Percentiles rank a stretch among this genome's conserved stretches.
These are phyloP conservation scores for Spathaspora girioi DNA, from an alignment of 805 yeast species.

Conservation along the genomic window DNA sequence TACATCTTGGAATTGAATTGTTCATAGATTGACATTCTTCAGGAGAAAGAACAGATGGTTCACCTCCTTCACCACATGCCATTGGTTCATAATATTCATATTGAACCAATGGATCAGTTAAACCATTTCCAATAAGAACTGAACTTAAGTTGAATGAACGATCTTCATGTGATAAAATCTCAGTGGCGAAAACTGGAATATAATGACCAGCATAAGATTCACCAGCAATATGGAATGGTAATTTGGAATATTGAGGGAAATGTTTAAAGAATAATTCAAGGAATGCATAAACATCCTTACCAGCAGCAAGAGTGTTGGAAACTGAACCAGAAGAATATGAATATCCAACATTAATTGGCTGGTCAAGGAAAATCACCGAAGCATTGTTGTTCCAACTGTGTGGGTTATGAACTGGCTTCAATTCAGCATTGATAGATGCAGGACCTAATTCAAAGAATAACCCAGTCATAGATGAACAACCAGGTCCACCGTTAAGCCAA, in stretches of 20 bases:
- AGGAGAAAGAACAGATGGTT: constrained; percentile 67
- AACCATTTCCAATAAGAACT: constrained; percentile 87
- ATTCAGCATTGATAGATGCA: constrained; percentile 22
- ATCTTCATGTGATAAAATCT: constrained; percentile 38
- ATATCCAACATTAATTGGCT: constrained; percentile 33
- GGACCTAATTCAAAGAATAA: constrained; percentile 35
- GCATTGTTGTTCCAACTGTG: constrained; percentile 31
- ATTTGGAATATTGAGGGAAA: constrained; percentile 27
- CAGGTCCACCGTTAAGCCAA: constrained; percentile 37
- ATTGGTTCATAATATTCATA: constrained; percentile 80
- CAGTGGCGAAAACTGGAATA: constrained; percentile 43
- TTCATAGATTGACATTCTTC: constrained; percentile 67
- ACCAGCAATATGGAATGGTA: constrained; percentile 36
- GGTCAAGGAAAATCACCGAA: constrained; percentile 40
- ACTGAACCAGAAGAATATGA: constrained; percentile 30
- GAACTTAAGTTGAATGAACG: constrained; percentile 59
- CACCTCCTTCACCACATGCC: constrained; percentile 93
- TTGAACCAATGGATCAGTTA: constrained; percentile 81
- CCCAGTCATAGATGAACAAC: constrained; percentile 33
- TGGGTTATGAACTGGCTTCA: constrained; percentile 28
- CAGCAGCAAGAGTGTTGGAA: constrained; percentile 29
- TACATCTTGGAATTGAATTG: constrained; percentile 67
- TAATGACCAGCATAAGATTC: constrained; percentile 48
- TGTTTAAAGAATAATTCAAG: constrained; percentile 35
- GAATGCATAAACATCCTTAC: constrained; percentile 33